Evolutionary conservation across 2,329 filamentous ascomycete genomes (phyloP).

Genomic region (Talaromyces funiculosus): DNA sequence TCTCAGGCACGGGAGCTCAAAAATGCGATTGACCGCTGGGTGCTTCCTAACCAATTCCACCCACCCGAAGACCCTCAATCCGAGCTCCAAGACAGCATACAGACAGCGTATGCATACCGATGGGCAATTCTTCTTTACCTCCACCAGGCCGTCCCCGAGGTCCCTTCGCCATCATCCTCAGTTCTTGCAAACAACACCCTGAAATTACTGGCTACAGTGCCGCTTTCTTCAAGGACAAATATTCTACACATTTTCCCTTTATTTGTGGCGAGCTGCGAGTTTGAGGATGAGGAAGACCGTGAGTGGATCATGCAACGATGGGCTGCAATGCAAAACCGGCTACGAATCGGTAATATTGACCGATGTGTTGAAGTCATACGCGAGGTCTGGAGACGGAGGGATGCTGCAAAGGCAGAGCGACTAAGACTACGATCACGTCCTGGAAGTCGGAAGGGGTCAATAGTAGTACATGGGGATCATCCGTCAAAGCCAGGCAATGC

Average conservation of each 20-base stretch:
- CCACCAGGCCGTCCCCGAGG: constrained; percentile 63
- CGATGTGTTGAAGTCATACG: constrained; percentile 59
- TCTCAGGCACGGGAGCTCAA: constrained; percentile 59
- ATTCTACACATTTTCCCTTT: constrained; percentile 68
- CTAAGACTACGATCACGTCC: constrained; percentile 27
- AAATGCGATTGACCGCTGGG: constrained; percentile 56
- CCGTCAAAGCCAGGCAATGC: constrained; percentile 1
- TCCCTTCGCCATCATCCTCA: constrained; percentile 54
- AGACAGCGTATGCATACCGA: constrained; percentile 62
- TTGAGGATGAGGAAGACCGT: constrained; percentile 53
- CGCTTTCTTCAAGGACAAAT: constrained; percentile 55
- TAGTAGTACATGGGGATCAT: constrained; percentile 14
- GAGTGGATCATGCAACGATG: constrained; percentile 61
- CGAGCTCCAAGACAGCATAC: constrained; percentile 58
- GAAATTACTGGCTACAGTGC: constrained; percentile 58
- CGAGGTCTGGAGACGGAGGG: constrained; percentile 62
- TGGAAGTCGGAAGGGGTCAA: constrained; percentile 18
- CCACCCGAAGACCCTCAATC: constrained; percentile 59
- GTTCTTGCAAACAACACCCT: constrained; percentile 59
- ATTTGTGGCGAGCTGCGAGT: constrained; percentile 62
- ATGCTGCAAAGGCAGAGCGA: constrained; percentile 46
- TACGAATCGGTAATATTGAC: constrained; percentile 64
- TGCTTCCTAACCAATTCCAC: constrained; percentile 53
- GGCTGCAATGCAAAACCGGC: constrained; percentile 54
- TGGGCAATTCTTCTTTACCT: constrained; percentile 62